Conservation (phyloP, 441 rosid species). For the Gossypium schwendimanii region DNA sequence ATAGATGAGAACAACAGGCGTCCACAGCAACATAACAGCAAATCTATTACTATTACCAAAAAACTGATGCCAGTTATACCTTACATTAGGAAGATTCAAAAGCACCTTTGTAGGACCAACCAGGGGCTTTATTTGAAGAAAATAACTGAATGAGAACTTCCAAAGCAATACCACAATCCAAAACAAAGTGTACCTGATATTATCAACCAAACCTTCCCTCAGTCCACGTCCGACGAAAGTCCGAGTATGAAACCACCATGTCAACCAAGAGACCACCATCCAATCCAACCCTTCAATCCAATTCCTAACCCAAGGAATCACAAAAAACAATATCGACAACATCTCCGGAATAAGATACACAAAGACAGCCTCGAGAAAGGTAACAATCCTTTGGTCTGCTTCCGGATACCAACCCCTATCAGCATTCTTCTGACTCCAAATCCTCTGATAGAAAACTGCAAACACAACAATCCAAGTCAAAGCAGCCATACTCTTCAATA, state of each 20-base stretch:
- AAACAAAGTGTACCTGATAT: conserved; percentile 45
- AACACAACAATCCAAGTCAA: conserved; percentile 50
- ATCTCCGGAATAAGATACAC: conserved; percentile 53
- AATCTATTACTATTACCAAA: conserved; percentile 44
- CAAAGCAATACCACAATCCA: conserved; percentile 42
- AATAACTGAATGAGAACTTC: conserved; percentile 57
- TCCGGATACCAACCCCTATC: conserved; percentile 40
- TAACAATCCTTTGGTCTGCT: conserved; percentile 33
- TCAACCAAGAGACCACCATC: conserved; percentile 33
- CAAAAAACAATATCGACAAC: conserved; percentile 37
- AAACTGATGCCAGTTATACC: conserved; percentile 50
- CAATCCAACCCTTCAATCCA: conserved; percentile 53
- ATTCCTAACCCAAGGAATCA: conserved; percentile 61
- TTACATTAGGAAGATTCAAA: conserved; percentile 21
- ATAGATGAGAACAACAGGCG: conserved; percentile 51
- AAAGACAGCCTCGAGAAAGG: conserved; percentile 43
- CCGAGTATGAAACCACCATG: conserved; percentile 66
- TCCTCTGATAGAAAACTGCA: conserved; percentile 47
- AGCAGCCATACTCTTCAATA: conserved; percentile 45
- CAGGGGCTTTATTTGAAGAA: conserved; percentile 53
- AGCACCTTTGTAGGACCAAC: conserved; percentile 48
- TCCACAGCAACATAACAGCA: conserved; percentile 48
- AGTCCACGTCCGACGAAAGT: conserved; percentile 64
- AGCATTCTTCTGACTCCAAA: conserved; percentile 51
- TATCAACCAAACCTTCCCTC: conserved; percentile 53